phyloP scores from a whole-genome alignment of 2,329 filamentous ascomycete species.

The Arthrobotrys pseudoclavata region DNA sequence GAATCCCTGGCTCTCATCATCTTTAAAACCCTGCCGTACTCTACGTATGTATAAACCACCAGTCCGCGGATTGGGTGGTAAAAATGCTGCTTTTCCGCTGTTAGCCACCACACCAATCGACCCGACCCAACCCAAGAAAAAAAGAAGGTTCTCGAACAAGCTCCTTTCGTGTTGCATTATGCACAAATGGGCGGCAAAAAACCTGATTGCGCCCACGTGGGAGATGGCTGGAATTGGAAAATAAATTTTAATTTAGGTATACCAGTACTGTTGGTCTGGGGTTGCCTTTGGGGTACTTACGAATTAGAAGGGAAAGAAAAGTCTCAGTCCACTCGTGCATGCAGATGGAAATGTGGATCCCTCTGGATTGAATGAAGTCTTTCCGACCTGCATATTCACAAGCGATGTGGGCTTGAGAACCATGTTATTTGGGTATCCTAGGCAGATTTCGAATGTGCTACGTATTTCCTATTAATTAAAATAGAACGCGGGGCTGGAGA shows the following conservation, averaged over 20 bases:
- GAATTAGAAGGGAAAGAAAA: neutral
- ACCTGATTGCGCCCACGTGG: constrained; percentile 26
- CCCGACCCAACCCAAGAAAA: neutral
- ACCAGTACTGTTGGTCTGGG: constrained; percentile 4
- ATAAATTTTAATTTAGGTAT: constrained; percentile 2
- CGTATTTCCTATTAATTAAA: neutral
- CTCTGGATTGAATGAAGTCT: constrained; percentile 14
- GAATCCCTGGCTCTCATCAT: constrained; percentile 13
- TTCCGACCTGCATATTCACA: constrained; percentile 33
- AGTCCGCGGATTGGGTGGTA: constrained; percentile 12
- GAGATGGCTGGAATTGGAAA: constrained; percentile 14
- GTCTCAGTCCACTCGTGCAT: constrained; percentile 28
- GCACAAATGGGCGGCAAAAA: constrained; percentile 26
- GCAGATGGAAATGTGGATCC: neutral
- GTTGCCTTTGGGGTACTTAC: neutral
- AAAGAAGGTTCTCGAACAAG: constrained; percentile 14
- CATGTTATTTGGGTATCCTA: constrained; percentile 21
- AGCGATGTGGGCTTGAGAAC: constrained; percentile 16
- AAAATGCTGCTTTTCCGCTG: constrained; percentile 4
- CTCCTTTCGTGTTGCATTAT: neutral
- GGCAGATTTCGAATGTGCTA: neutral
- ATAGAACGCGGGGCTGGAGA: constrained; percentile 17
- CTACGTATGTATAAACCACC: neutral
- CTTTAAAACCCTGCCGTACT: too few species aligned
- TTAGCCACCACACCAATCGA: neutral